Evolutionary conservation across 1,284 basidiomycete species (phyloP).

Genomic region (Laetiporus sulphureus): DNA sequence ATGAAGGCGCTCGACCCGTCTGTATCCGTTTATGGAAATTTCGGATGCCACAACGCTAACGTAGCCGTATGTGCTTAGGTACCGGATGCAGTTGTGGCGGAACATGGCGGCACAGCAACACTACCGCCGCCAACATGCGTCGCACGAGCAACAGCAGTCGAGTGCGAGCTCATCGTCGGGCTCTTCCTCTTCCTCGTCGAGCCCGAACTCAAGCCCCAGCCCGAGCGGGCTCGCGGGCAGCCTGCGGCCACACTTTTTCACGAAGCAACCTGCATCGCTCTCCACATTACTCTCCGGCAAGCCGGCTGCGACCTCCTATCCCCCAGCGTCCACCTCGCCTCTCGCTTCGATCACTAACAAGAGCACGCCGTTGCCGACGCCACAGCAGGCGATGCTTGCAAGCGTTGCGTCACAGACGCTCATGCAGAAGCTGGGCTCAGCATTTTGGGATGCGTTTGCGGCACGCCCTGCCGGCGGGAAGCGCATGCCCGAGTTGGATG

Average conservation of each 20-base stretch:
- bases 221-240: conserved; percentile 43
- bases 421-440: conserved; percentile 53
- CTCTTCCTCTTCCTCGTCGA: too few relatives aligned
- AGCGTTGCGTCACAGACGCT: conserved; percentile 67
- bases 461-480: conserved; percentile 31
- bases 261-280: conserved; percentile 22
- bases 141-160: conserved; percentile 14
- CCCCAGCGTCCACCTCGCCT: conserved; percentile 27
- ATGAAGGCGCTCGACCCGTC: conserved; percentile 79
- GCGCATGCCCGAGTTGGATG: conserved; percentile 43
- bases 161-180: too few relatives aligned
- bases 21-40: conserved; percentile 22
- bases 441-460: conserved; percentile 78
- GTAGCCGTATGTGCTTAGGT: conserved; percentile 27
- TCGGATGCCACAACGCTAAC: conserved; percentile 4
- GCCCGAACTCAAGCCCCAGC: conserved; percentile 10
- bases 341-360: conserved; percentile 8
- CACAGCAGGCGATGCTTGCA: conserved; percentile 49
- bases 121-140: conserved; percentile 23
- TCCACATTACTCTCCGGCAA: conserved; percentile 49
- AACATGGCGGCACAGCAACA: conserved; percentile 54
- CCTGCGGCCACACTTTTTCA: conserved; percentile 54
- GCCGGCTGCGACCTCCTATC: conserved; percentile 21
- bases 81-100: conserved; percentile 84
- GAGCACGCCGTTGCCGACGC: conserved; percentile 21